Conservation (phyloP, 2,329 filamentous ascomycete genomes). For the Westerdykella sp. region DNA sequence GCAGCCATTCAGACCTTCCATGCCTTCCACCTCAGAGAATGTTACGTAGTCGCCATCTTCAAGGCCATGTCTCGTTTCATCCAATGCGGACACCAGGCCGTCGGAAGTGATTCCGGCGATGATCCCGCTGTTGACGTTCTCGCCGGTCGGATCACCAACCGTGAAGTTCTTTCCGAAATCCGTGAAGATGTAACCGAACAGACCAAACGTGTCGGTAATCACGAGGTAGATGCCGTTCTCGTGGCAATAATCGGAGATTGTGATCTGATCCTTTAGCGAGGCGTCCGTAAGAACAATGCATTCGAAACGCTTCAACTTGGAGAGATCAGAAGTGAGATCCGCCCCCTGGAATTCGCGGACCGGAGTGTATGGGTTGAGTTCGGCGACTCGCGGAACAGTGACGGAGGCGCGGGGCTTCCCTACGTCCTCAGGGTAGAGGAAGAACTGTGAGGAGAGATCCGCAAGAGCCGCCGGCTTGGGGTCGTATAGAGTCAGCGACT, state of each 20-base stretch:
- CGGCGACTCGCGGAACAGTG: constrained; percentile 82
- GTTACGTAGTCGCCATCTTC: constrained; percentile 96
- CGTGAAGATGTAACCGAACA: constrained; percentile 94
- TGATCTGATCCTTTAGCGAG: constrained; percentile 70
- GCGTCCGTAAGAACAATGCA: constrained; percentile 86
- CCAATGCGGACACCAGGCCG: constrained; percentile 83
- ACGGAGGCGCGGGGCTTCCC: constrained; percentile 85
- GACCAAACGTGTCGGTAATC: constrained; percentile 79
- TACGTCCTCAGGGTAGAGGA: constrained; percentile 79
- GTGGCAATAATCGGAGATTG: constrained; percentile 89
- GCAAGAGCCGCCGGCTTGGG: constrained; percentile 75
- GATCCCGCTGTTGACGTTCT: constrained; percentile 81
- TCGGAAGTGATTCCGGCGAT: constrained; percentile 84
- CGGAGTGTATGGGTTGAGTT: constrained; percentile 94
- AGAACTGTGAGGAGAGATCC: constrained; percentile 96
- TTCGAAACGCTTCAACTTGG: constrained; percentile 83
- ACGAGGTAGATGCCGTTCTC: constrained; percentile 87
- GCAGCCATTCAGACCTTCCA: constrained; percentile 78
- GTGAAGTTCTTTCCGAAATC: constrained; percentile 96
- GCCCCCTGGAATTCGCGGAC: constrained; percentile 63
- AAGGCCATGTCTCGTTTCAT: constrained; percentile 89
- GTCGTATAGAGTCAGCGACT: constrained; percentile 91
- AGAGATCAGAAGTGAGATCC: constrained; percentile 68
- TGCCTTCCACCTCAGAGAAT: constrained; percentile 86
- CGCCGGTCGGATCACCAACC: constrained; percentile 81